Evolutionary conservation across 148 eudicot genomes (phyloP).

Genomic region (Simmondsia chinensis): DNA sequence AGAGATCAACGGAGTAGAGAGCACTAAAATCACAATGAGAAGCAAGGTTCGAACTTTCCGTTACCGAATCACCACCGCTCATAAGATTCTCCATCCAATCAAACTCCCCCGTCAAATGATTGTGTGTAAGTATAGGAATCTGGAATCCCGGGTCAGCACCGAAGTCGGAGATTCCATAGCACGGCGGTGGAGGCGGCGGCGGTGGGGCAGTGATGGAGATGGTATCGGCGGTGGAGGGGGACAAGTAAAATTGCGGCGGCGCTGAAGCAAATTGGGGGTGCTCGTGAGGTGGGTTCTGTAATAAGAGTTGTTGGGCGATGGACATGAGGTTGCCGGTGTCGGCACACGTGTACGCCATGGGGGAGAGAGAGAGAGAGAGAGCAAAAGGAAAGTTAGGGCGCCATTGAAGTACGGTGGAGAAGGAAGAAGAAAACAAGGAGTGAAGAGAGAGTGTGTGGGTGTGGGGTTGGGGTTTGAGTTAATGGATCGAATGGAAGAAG

Average conservation of each 20-base stretch:
- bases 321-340: slow-evolving; percentile 99
- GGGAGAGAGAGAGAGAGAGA: not conserved
- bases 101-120: slow-evolving; percentile 38
- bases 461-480: too few relatives aligned
- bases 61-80: slow-evolving; percentile 29
- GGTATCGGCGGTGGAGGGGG: slow-evolving; percentile 33
- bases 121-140: slow-evolving; percentile 39
- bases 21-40: slow-evolving; percentile 16
- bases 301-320: slow-evolving; percentile 83
- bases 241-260: slow-evolving; percentile 29
- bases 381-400: not conserved
- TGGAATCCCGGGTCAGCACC: slow-evolving; percentile 33
- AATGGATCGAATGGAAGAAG: too few relatives aligned
- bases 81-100: slow-evolving; percentile 94
- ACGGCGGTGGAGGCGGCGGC: slow-evolving; percentile 20
- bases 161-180: slow-evolving; percentile 16
- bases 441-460: not conserved
- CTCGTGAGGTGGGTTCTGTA: slow-evolving; percentile 36
- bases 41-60: slow-evolving; percentile 28
- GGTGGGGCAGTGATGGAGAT: slow-evolving; percentile 11
- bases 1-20: slow-evolving; percentile 40
- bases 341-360: slow-evolving; percentile 81
- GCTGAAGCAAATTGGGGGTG: slow-evolving; percentile 16
- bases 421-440: not conserved
- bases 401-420: not conserved